Evolutionary conservation across 1,284 basidiomycete genomes (phyloP).

Genomic region (Sutorius eximius): DNA sequence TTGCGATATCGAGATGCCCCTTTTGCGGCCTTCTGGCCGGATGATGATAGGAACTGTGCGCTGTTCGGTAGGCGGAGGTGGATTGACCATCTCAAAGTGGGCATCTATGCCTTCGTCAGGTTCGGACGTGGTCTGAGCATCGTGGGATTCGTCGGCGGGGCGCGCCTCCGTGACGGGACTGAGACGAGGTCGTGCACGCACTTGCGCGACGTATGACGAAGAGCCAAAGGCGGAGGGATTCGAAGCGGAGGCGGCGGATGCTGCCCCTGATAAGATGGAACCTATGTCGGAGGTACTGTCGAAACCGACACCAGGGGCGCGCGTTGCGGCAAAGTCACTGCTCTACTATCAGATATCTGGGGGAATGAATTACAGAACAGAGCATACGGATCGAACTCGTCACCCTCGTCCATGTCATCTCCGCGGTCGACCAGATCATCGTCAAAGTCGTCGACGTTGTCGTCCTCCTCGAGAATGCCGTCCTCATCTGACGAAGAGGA

Average conservation of each 20-base stretch:
- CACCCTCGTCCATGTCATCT: slow-evolving; percentile 61
- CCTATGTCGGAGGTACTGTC: slow-evolving; percentile 59
- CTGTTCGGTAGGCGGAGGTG: slow-evolving; percentile 23
- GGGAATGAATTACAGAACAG: neutral
- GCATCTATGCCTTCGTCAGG: slow-evolving; percentile 36
- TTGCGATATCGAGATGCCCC: slow-evolving; percentile 29
- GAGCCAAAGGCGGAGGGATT: slow-evolving; percentile 52
- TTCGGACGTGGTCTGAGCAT: slow-evolving; percentile 17
- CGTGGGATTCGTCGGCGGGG: slow-evolving; percentile 20
- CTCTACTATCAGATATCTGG: neutral
- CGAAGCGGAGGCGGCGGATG: slow-evolving; percentile 49
- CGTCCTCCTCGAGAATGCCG: slow-evolving; percentile 43
- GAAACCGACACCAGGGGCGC: slow-evolving; percentile 45
- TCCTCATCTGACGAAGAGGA: slow-evolving; percentile 56
- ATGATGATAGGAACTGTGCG: slow-evolving; percentile 15
- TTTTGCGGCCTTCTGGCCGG: slow-evolving; percentile 25
- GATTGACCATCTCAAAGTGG: slow-evolving; percentile 49
- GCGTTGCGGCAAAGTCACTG: slow-evolving; percentile 53
- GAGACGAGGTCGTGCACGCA: slow-evolving; percentile 51
- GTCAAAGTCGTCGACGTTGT: slow-evolving; percentile 50
- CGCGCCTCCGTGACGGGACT: slow-evolving; percentile 67
- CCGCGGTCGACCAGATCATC: slow-evolving; percentile 53
- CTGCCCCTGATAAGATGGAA: slow-evolving; percentile 53
- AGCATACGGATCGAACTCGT: slow-evolving; percentile 74
- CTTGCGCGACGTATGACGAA: slow-evolving; percentile 43